phyloP scores from a whole-genome alignment of 2,329 filamentous ascomycete genomes.

The Fusarium subtropicale region DNA sequence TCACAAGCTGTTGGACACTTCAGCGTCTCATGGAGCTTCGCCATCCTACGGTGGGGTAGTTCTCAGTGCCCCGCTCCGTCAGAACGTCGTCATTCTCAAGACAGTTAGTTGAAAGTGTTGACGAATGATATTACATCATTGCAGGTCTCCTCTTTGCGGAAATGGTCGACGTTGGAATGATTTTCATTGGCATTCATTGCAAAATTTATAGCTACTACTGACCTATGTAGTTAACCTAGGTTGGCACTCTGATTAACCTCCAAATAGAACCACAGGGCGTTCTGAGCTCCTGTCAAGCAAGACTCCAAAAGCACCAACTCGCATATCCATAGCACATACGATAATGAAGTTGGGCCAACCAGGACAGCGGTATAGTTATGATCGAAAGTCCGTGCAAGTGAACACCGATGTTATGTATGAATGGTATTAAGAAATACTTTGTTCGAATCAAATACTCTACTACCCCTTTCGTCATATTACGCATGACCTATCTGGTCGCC shows the following conservation, averaged over 20 bases:
- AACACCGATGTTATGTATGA: not conserved
- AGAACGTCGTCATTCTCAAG: slow-evolving; percentile 43
- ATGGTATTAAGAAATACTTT: not conserved
- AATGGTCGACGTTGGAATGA: too few relatives aligned
- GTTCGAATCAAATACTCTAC: slow-evolving; percentile 6
- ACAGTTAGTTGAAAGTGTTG: slow-evolving; percentile 25
- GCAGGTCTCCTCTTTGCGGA: not conserved
- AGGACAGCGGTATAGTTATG: not conserved
- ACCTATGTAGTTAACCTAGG: too few relatives aligned
- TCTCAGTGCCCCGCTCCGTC: slow-evolving; percentile 38
- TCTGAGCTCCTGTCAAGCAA: not conserved
- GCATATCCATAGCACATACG: not conserved
- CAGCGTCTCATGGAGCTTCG: slow-evolving; percentile 23
- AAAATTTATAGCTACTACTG: too few relatives aligned
- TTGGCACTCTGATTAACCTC: not conserved
- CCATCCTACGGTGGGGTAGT: slow-evolving; percentile 36
- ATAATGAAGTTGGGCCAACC: not conserved
- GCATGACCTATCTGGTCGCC: slow-evolving; percentile 6
- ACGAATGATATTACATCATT: slow-evolving; percentile 48
- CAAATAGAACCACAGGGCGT: not conserved
- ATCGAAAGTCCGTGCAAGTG: not conserved
- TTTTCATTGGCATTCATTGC: too few relatives aligned
- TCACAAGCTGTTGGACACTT: slow-evolving; percentile 32
- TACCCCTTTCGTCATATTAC: not conserved
- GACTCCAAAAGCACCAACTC: not conserved